Evolutionary conservation across 2,329 filamentous ascomycete species (phyloP), one percentile per base, ranked within the genome.

Genomic region (Colletotrichum costaricense): DNA sequence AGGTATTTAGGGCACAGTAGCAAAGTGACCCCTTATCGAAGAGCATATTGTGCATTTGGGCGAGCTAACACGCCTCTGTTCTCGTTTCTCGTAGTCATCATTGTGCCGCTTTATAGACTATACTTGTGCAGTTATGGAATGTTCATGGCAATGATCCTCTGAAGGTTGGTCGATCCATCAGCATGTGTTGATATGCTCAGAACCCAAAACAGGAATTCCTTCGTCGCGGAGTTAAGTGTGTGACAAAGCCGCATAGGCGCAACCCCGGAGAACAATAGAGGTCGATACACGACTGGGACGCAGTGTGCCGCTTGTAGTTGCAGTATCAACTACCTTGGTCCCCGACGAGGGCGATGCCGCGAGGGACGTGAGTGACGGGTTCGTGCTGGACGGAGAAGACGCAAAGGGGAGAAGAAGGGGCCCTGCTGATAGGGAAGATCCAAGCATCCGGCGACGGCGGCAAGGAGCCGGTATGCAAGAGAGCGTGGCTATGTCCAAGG

Each of bases 391-490:
- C 11, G 57, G 52, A 59, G 65, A 68, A 58, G 64, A 62, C 22
- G 35, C 38, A 38, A 54, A 55, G 22, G 55, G 16, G 55, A 22
- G 26, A 24, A 57, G 55, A 67, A 12, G 28, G 28, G 14, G 35
- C 19, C 22, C 28, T 49, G 56, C 28, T 54, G 42, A 65, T 69
- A 73, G 66, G 59, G 54, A 60, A 55, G 66, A 73, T 56, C 70
- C 66, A 73, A 60, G 67, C 67, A 64, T 33, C 54, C 66, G 59
- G 70, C 66, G 70, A 69, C 54, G 66, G 59, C 55, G 66, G 59
- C 70, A 60, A 73, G 66, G 55, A 65, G 66, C 67, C 55, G 67
- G 59, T 64, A 73, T 64, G 67, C 67, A 73, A 73, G 52, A 73
- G 60, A 33, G 59, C 54, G 69, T 72, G 69, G 65, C 65, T 64